Base-by-base conservation (phyloP, 2,329 filamentous ascomycete genomes). In the Fonsecaea pedrosoi region DNA sequence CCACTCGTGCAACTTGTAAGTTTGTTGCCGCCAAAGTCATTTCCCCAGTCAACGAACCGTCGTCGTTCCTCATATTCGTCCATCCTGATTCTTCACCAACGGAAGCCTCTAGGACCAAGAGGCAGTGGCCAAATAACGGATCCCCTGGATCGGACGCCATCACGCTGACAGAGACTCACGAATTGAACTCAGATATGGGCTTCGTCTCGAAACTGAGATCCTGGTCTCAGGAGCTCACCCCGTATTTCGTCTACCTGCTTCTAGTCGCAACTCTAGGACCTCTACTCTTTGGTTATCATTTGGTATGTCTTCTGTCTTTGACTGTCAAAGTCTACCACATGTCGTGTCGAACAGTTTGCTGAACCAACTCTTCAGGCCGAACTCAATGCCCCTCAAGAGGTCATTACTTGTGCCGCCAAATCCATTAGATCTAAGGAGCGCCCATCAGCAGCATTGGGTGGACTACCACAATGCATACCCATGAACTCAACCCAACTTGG, bases 361-460 rank as follows among this genome's bases (percentile, higher is more conserved):
- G 21, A 62, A 59, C 18, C 35, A 13, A 30, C 18, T 34, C 3
- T 21, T 54, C 74, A 94, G 94, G 92, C 93, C 73, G 95, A 98
- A 78, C 87, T 99, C 70, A 99, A 99, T 78, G 92, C 94, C 8
- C 95, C 95, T 8, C 90, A 97, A 84, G 90, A 94, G 83, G 92
- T 96, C 74, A 90, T 99, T 74, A 96, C 92, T 65, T 98, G 95
- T 82, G 88, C 87, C 72, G 88, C 87, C 71, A 84, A 86, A 71
- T 81, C 82, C 48, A 83, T 86, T 69, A 76, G 75, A 8, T 45
- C 66, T 10, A 62, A 60, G 69, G 40, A 59, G 48, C 21, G 73
- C 87, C 88, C 87, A 63, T 90, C 96, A 79, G 98, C 95, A 10
- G n/a, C 53, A 15, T 37, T 60, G 13, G 54, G 55, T 0, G 57